Conservation (phyloP, 345 rosid genomes). For the Erucastrum elatum region DNA sequence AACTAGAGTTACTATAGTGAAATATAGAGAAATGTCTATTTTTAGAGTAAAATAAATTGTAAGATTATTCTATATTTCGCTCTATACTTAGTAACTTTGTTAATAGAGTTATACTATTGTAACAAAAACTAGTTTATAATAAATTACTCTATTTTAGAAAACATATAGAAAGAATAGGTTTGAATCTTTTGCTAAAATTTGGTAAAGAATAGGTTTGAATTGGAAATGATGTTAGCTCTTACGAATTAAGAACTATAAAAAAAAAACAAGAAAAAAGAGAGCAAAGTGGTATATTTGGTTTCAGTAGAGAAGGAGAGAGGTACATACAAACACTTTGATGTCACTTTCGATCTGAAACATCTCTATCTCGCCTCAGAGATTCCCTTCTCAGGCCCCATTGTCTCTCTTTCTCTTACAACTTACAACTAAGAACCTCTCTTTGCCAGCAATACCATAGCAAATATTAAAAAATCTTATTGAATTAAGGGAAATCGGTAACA, state of each 20-base stretch:
- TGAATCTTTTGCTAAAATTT: too few relatives aligned
- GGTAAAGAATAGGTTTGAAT: too few relatives aligned
- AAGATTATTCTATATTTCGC: too few relatives aligned
- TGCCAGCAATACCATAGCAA: background rate
- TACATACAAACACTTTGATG: conserved; percentile 26
- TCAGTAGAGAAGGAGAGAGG: conserved; percentile 25
- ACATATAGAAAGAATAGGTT: too few relatives aligned
- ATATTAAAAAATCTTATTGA: background rate
- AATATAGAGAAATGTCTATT: too few relatives aligned
- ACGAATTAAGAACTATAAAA: background rate
- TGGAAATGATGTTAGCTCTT: background rate
- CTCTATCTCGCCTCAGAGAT: conserved; percentile 38
- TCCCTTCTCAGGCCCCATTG: conserved; percentile 37
- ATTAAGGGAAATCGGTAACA: background rate
- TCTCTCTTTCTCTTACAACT: conserved; percentile 37
- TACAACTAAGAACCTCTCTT: conserved; percentile 10
- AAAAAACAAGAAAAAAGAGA: background rate
- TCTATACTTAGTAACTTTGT: too few relatives aligned
- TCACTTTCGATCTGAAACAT: conserved; percentile 38
- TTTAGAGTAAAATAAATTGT: too few relatives aligned
- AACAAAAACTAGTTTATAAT: too few relatives aligned
- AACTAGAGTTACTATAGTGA: too few relatives aligned
- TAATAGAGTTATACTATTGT: too few relatives aligned
- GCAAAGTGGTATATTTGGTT: conserved; percentile 7
- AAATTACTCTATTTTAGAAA: too few relatives aligned